Evolutionary conservation across 257 asterid genomes (phyloP).

Genomic region (Fraxinus anomala): DNA sequence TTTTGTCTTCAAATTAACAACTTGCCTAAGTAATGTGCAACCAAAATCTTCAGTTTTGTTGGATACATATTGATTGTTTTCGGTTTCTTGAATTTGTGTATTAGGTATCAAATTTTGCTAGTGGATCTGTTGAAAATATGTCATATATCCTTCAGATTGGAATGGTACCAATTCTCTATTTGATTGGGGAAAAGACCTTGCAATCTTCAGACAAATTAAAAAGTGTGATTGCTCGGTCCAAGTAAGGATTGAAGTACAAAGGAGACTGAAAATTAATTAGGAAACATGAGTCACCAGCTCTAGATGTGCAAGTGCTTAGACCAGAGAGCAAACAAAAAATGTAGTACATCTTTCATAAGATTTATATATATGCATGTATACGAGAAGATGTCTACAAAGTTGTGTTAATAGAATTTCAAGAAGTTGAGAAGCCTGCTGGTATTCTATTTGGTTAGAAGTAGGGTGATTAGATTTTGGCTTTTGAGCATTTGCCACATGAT

Average conservation of each 20-base stretch:
- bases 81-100: neutral
- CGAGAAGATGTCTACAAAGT: neutral
- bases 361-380: neutral
- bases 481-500: neutral
- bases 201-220: neutral
- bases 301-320: neutral
- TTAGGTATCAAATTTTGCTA: neutral
- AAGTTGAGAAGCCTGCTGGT: neutral
- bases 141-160: neutral
- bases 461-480: neutral
- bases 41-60: conserved; percentile 3
- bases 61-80: neutral
- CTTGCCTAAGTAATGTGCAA: neutral
- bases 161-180: neutral
- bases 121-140: conserved; percentile 2
- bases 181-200: neutral
- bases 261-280: neutral
- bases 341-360: neutral
- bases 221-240: neutral
- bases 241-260: neutral
- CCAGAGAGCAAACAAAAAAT: neutral
- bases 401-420: neutral
- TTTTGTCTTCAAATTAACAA: conserved; percentile 8
- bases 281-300: neutral
- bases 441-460: neutral